Percentiles rank a stretch among this genome's conserved stretches.
Conservation (phyloP, 495 filamentous ascomycete genomes). For the Evansstolkia leycettana region DNA sequence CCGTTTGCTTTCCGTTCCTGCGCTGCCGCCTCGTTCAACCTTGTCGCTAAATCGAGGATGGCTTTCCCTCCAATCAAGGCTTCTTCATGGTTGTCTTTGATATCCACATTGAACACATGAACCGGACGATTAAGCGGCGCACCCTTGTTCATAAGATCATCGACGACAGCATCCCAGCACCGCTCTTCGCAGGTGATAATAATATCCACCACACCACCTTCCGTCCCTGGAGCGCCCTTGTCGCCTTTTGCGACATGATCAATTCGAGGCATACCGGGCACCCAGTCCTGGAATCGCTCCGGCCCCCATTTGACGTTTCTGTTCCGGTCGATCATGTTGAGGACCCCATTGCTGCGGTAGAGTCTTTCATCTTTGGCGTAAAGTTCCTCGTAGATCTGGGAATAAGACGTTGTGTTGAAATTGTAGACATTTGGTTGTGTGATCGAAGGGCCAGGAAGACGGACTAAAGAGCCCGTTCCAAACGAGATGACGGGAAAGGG, state of each 20-base stretch:
- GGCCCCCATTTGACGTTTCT: slow-evolving; percentile 85
- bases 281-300: slow-evolving; percentile 98
- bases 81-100: slow-evolving; percentile 97
- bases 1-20: slow-evolving; percentile 61
- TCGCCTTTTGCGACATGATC: slow-evolving; percentile 46
- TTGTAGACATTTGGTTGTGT: slow-evolving; percentile 91
- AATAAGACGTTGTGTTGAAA: slow-evolving; percentile 92
- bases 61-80: slow-evolving; percentile 81
- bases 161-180: slow-evolving; percentile 97
- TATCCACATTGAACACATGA: slow-evolving; percentile 96
- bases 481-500: slow-evolving; percentile 96
- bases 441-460: slow-evolving; percentile 84
- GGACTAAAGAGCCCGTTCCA: slow-evolving; percentile 89
- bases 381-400: slow-evolving; percentile 80
- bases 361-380: slow-evolving; percentile 72
- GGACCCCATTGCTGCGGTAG: slow-evolving; percentile 81
- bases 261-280: slow-evolving; percentile 68
- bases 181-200: slow-evolving; percentile 97
- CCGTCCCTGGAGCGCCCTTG: slow-evolving; percentile 63
- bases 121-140: slow-evolving; percentile 78
- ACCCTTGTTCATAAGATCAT: slow-evolving; percentile 79
- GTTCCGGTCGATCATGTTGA: slow-evolving; percentile 94
- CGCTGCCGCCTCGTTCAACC: slow-evolving; percentile 67
- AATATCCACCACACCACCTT: slow-evolving; percentile 84
- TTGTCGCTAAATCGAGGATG: slow-evolving; percentile 83